Base-by-base conservation (phyloP, 768 basidiomycete species). In the Lenzites betulinus region DNA sequence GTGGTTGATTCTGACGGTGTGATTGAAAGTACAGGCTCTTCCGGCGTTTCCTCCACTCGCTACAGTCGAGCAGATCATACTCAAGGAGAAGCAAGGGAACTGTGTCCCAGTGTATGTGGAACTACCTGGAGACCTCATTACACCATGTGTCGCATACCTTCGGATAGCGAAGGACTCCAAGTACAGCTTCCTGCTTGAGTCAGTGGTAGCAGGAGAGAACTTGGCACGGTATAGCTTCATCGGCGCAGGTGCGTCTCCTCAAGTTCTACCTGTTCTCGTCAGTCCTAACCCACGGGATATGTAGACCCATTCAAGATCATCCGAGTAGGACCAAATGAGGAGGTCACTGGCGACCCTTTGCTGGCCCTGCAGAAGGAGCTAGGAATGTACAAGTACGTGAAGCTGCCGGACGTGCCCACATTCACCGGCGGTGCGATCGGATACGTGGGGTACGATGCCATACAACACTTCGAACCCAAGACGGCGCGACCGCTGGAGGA, bases 391-490 rank as follows among this genome's bases (percentile, higher is more conserved):
- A 82, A 89, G 73, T 97, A 95, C 71, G 84, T 97, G 74, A 90
- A 90, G 72, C 86, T 97, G 25, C 94, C 94, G 5, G 91, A 95
- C 73, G 81, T 96, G 36, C 88, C 92, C 1, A 95, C 95, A 0
- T 97, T 98, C 72, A 96, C 95, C 46, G 97, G 97, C 47, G 97
- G 97, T 46, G 96, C 95, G 1, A 93, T 98, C 69, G 97, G 97
- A 54, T 98, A 97, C 73, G 93, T 99, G 61, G 85, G 93, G 13
- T 99, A 95, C 77, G 97, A 99, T 73, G 94, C 93, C 73, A 87
- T 99, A 58, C 93, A 91, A 58, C 87, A 98, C 74, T 99, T 99
- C 69, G 97, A 99, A 73, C 95, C 97, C 53, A 93, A 90, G 77
- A 95, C 94, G 7, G 86, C 86, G 50, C 80, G 87, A 38, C 79